Evolutionary conservation across 2,329 filamentous ascomycete species (phyloP).

Genomic region (Paracoccidioides brasiliensis): DNA sequence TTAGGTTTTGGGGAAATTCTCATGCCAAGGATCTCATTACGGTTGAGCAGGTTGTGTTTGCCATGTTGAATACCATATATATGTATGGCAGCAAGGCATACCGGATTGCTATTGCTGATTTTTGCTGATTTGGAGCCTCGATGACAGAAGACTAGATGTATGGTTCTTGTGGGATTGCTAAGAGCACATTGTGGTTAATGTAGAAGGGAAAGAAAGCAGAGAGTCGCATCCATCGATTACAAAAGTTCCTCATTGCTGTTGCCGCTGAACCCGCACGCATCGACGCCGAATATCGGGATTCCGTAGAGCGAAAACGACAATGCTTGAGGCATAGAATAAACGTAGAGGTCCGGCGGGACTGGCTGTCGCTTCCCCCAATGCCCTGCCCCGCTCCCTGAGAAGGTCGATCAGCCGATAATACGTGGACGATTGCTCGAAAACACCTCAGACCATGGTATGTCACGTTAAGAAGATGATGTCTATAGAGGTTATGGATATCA

Average conservation of each 20-base stretch:
- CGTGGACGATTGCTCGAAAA: conserved; percentile 61
- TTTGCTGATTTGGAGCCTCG: conserved; percentile 51
- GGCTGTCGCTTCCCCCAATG: conserved; percentile 76
- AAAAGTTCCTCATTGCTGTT: conserved; percentile 57
- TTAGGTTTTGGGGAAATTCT: conserved; percentile 61
- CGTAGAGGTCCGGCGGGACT: conserved; percentile 58
- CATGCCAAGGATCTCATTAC: conserved; percentile 61
- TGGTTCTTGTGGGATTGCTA: conserved; percentile 53
- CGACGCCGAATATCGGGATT: conserved; percentile 63
- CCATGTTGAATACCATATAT: conserved; percentile 58
- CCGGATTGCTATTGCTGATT: conserved; percentile 54
- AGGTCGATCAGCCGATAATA: conserved; percentile 72
- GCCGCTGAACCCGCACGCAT: conserved; percentile 57
- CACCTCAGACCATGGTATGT: conserved; percentile 59
- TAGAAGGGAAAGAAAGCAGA: conserved; percentile 67
- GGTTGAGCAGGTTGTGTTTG: conserved; percentile 52
- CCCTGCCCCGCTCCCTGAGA: conserved; percentile 64
- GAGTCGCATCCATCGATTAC: conserved; percentile 60
- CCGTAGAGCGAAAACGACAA: conserved; percentile 62
- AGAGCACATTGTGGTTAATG: conserved; percentile 58
- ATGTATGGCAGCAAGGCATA: conserved; percentile 62
- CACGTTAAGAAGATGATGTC: conserved; percentile 61
- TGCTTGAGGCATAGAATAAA: conserved; percentile 66
- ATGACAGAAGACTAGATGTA: conserved; percentile 56
- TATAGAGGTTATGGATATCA: conserved; percentile 70